Evolutionary conservation across 441 rosid genomes (phyloP).

Genomic region (Eruca vesicaria): DNA sequence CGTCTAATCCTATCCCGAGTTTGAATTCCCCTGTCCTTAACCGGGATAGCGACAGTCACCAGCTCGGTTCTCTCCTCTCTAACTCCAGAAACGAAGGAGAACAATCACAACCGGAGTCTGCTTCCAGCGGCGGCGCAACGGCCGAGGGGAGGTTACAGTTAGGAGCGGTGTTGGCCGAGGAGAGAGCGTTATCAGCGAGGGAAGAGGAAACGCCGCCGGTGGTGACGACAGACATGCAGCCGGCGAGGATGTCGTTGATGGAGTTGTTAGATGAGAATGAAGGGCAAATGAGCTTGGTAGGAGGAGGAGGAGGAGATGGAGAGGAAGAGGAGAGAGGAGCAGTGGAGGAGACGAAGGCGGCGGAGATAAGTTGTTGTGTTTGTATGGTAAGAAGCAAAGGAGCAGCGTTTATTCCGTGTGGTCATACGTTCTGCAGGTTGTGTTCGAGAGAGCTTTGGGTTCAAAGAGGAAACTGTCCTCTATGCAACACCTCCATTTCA

Average conservation of each 20-base stretch:
- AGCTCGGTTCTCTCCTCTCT: slow-evolving; percentile 23
- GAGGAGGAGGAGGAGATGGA: slow-evolving; percentile 39
- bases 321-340: slow-evolving; percentile 38
- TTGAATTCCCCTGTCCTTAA: slow-evolving; percentile 37
- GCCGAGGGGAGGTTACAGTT: slow-evolving; percentile 23
- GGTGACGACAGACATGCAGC: slow-evolving; percentile 48
- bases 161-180: slow-evolving; percentile 57
- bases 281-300: slow-evolving; percentile 51
- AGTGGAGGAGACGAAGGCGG: slow-evolving; percentile 16
- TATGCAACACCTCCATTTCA: slow-evolving; percentile 71
- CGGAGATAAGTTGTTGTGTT: slow-evolving; percentile 75
- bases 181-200: slow-evolving; percentile 64
- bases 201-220: slow-evolving; percentile 57
- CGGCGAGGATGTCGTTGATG: slow-evolving; percentile 82
- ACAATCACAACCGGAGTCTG: slow-evolving; percentile 14
- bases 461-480: slow-evolving; percentile 84
- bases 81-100: background rate
- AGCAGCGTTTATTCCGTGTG: slow-evolving; percentile 91
- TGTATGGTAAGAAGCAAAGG: slow-evolving; percentile 97
- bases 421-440: slow-evolving; percentile 90
- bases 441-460: slow-evolving; percentile 93
- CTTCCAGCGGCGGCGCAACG: slow-evolving; percentile 13
- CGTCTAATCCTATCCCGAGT: slow-evolving; percentile 47
- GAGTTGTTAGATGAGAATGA: slow-evolving; percentile 81
- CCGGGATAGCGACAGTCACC: slow-evolving; percentile 24